Evolutionary conservation across 1,139 yeast species (phyloP), one percentile per base, ranked within the genome.

Genomic region (Waltiozyma sp.): DNA sequence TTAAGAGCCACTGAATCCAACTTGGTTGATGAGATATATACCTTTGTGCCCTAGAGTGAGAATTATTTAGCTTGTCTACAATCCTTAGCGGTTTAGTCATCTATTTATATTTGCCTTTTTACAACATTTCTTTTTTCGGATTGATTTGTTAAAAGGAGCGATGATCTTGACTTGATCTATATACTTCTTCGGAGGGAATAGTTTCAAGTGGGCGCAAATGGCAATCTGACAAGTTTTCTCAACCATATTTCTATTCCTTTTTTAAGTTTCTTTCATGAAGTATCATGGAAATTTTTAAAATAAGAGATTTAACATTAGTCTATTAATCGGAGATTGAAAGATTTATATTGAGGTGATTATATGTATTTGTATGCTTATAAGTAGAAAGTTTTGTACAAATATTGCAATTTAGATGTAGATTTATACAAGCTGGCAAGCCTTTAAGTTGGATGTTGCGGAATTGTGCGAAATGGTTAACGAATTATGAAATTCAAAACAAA

Each of bases 1-100:
- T 79, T 80, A 87, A 80, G 94, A 88, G 96, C 95, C 95, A 87
- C 94, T 84, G 94, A 85, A 83, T 85, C 95, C 95, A 88, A 86
- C 96, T 85, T 85, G 93, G 95, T 81, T 82, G 94, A 88, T 87
- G 95, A 85, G 95, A 73, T 74, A 73, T 82, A 81, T 81, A 82
- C 95, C 95, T 85, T 80, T 78, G 76, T 75, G 76, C 94, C 95
- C 95, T 68, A 86, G 93, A 79, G 85, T 79, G 86, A 79, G 85
- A 75, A 74, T 49, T 73, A 73, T 73, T 75, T 78, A 82, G 89
- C 86, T 81, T 81, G 86, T 74, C 87, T 77, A 79, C 74, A 85
- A 78, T 71, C 82, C 86, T 77, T 70, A 70, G 88, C 77, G 68
- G 69, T 70, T 68, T 68, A 80, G 88, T 78, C 86, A 81, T 80